Conservation (phyloP, 108 stramenopile species). For the Nitzschia putrida region DNA sequence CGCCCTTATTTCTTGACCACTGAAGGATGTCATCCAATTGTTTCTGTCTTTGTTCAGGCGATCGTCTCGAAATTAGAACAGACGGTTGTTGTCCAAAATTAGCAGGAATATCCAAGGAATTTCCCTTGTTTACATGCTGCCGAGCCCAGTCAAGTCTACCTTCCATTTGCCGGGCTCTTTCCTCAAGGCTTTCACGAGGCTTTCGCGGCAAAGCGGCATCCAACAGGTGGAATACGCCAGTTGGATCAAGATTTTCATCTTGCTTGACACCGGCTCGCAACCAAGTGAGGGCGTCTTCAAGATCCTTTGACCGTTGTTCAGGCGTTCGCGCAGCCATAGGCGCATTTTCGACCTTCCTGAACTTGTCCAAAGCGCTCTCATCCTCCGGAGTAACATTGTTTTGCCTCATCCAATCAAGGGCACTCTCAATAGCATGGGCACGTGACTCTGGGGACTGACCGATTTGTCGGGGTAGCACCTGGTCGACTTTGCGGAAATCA, state of each 20-base stretch:
- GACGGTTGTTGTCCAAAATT: constrained; percentile 9
- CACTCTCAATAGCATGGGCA: constrained; percentile 36
- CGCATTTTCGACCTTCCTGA: neutral
- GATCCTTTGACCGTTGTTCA: constrained; percentile 17
- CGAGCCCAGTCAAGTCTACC: constrained; percentile 37
- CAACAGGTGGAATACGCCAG: constrained; percentile 20
- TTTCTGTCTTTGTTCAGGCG: constrained; percentile 15
- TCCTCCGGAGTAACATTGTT: constrained; percentile 6
- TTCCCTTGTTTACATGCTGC: constrained; percentile 19
- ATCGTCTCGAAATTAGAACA: constrained; percentile 13
- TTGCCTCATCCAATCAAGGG: constrained; percentile 34
- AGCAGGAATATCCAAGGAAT: neutral
- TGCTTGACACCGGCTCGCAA: constrained; percentile 15
- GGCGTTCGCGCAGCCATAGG: constrained; percentile 16
- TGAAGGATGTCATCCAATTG: constrained; percentile 18
- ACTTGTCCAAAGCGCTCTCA: constrained; percentile 1
- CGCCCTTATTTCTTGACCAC: constrained; percentile 21
- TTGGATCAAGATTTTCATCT: constrained; percentile 18
- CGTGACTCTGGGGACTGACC: constrained; percentile 27
- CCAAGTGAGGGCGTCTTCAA: constrained; percentile 27
- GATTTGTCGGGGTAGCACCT: constrained; percentile 15
- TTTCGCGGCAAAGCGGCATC: constrained; percentile 17
- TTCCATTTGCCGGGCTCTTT: constrained; percentile 35
- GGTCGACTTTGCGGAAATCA: constrained; percentile 30
- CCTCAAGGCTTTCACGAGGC: constrained; percentile 4